A percentile compares a stretch with the other conserved stretches of the same genome.
phyloP scores from a whole-genome alignment of 805 yeast species.

The Grigorovia humatica region DNA sequence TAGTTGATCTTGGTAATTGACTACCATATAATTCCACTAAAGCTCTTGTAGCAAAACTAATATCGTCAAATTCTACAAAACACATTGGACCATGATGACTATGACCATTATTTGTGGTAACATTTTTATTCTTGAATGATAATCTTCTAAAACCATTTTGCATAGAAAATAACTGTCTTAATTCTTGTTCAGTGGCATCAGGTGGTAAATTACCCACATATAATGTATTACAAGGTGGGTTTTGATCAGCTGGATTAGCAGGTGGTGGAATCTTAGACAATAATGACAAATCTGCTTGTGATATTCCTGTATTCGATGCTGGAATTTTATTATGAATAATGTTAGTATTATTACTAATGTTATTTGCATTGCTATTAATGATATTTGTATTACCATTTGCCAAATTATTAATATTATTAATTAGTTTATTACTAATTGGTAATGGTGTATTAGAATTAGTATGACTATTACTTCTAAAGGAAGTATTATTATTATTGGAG shows the following conservation, averaged over 20 bases:
- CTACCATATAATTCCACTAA: conserved; percentile 86
- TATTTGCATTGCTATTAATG: background rate
- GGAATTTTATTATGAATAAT: background rate
- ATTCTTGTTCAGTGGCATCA: conserved; percentile 85
- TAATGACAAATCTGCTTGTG: conserved; percentile 50
- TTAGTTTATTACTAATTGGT: background rate
- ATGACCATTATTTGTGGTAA: conserved; percentile 11
- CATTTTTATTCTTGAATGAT: conserved; percentile 68
- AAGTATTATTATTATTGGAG: background rate
- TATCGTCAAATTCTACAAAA: conserved; percentile 94
- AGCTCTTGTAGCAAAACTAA: conserved; percentile 81
- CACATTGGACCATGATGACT: conserved; percentile 90
- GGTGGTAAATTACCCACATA: conserved; percentile 95
- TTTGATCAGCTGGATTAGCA: conserved; percentile 95
- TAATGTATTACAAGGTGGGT: conserved; percentile 92
- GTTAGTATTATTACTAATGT: background rate
- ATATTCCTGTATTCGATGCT: conserved; percentile 7
- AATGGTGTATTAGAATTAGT: background rate
- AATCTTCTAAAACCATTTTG: conserved; percentile 86
- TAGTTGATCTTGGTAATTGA: conserved; percentile 61
- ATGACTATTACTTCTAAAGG: background rate
- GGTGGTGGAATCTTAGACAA: conserved; percentile 76
- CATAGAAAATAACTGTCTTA: conserved; percentile 70
- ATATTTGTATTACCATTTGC: background rate
- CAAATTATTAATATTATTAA: background rate